These are phyloP conservation scores for Aspergillus affinis DNA, from an alignment of 495 filamentous ascomycete species.

Conservation along the genomic window DNA sequence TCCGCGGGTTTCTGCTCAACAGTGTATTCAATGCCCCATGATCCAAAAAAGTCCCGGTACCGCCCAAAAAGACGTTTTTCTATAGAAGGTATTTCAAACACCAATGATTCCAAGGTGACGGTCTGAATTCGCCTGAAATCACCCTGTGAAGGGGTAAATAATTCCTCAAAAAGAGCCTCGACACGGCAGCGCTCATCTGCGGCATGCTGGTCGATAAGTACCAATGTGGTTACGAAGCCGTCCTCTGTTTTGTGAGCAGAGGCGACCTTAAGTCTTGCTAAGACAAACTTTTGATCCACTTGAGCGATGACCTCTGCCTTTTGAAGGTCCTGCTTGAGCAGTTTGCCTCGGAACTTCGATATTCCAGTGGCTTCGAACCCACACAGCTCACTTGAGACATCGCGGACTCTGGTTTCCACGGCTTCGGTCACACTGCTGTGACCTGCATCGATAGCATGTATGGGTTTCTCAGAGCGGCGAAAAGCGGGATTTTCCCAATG, in stretches of 20 bases:
- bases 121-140: conserved; percentile 24
- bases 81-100: conserved; percentile 57
- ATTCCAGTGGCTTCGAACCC: conserved; percentile 21
- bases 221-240: conserved; percentile 36
- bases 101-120: conserved; percentile 50
- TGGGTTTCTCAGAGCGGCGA: conserved; percentile 47
- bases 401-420: not conserved
- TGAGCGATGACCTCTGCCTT: conserved; percentile 71
- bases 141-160: conserved; percentile 20
- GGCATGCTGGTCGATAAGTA: conserved; percentile 92
- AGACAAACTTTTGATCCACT: conserved; percentile 87
- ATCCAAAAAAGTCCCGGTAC: conserved; percentile 55
- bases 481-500: conserved; percentile 67
- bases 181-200: conserved; percentile 86
- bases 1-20: conserved; percentile 13
- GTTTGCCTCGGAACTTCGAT: conserved; percentile 47
- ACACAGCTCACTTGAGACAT: conserved; percentile 13
- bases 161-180: conserved; percentile 62
- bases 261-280: conserved; percentile 53
- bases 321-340: conserved; percentile 66
- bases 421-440: not conserved
- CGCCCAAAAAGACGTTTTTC: conserved; percentile 58
- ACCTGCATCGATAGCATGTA: conserved; percentile 24
- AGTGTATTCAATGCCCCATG: conserved; percentile 73
- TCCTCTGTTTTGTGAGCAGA: not conserved